These are phyloP conservation scores for Viola pubescens DNA, from an alignment of 441 rosid genomes.

Conservation along the genomic window DNA sequence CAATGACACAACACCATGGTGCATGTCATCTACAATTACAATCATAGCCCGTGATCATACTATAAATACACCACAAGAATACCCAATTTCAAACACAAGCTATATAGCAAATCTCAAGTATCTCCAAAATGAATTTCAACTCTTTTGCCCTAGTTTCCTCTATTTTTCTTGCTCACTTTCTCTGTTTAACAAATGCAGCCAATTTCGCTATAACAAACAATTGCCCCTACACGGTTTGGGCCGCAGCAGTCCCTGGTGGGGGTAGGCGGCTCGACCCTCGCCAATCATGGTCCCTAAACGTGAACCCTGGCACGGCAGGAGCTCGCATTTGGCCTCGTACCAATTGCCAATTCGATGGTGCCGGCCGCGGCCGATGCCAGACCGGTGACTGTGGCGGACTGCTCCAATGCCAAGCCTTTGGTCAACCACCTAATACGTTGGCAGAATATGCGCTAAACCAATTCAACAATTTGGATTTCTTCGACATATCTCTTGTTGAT, in stretches of 20 bases:
- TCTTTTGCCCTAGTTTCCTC: neutral
- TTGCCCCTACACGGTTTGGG: constrained; percentile 8
- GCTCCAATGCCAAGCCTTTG: constrained; percentile 28
- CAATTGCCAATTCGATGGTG: constrained; percentile 34
- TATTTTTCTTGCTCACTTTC: neutral
- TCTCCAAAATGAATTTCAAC: neutral
- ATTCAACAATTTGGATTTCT: constrained; percentile 30
- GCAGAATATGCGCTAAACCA: constrained; percentile 40
- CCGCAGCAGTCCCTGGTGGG: constrained; percentile 29
- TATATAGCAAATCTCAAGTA: neutral
- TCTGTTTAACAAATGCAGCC: neutral
- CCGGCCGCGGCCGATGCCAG: constrained; percentile 35
- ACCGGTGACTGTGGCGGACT: constrained; percentile 40
- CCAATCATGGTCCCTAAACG: constrained; percentile 31
- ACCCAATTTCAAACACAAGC: neutral
- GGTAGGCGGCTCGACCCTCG: constrained; percentile 36
- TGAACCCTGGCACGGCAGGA: constrained; percentile 18
- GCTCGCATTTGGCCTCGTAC: constrained; percentile 52
- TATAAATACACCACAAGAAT: neutral
- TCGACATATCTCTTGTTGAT: constrained; percentile 35
- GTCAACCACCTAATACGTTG: constrained; percentile 35
- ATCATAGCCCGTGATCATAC: neutral
- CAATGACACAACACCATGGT: neutral
- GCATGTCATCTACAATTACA: neutral
- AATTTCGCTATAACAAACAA: neutral